These are phyloP conservation scores for Zasmidium cellare DNA, from an alignment of 2,329 filamentous ascomycete genomes.

Conservation along the genomic window DNA sequence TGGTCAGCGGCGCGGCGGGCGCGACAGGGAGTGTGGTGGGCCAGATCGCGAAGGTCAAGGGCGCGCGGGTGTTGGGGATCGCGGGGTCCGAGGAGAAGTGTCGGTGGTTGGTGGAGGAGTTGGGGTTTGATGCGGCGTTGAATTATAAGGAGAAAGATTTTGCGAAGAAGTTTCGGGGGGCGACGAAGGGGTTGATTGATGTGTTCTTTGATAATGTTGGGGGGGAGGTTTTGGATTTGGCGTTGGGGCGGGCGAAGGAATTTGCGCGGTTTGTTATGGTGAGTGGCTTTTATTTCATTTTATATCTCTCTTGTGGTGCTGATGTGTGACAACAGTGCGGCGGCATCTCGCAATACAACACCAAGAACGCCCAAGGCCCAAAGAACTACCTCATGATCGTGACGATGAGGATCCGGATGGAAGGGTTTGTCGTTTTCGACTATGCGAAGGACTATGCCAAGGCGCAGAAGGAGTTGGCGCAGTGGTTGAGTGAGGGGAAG, in stretches of 20 bases:
- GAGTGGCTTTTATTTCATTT: too few relatives aligned
- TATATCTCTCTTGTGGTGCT: too few relatives aligned
- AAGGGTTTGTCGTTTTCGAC: conserved; percentile 75
- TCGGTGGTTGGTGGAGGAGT: conserved; percentile 61
- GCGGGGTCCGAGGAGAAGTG: conserved; percentile 69
- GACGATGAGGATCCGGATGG: conserved; percentile 59
- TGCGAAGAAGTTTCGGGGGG: conserved; percentile 58
- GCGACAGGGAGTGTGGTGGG: conserved; percentile 75
- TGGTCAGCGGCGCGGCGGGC: conserved; percentile 75
- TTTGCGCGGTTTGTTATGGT: conserved; percentile 64
- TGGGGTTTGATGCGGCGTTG: conserved; percentile 67
- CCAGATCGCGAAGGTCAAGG: conserved; percentile 75
- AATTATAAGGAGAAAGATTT: conserved; percentile 70
- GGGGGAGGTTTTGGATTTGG: conserved; percentile 66
- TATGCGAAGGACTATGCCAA: conserved; percentile 58
- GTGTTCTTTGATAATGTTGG: conserved; percentile 76
- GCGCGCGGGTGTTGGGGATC: conserved; percentile 63
- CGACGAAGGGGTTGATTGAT: conserved; percentile 55
- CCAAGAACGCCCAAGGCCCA: conserved; percentile 52
- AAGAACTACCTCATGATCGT: conserved; percentile 57
- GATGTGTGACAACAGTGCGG: conserved; percentile 51
- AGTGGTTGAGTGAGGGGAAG: conserved; percentile 60
- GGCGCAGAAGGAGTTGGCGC: conserved; percentile 56
- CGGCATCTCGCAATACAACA: conserved; percentile 67
- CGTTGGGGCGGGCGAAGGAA: conserved; percentile 61